phyloP scores from a whole-genome alignment of 129 eudicot species.

The Solidago caesia region DNA sequence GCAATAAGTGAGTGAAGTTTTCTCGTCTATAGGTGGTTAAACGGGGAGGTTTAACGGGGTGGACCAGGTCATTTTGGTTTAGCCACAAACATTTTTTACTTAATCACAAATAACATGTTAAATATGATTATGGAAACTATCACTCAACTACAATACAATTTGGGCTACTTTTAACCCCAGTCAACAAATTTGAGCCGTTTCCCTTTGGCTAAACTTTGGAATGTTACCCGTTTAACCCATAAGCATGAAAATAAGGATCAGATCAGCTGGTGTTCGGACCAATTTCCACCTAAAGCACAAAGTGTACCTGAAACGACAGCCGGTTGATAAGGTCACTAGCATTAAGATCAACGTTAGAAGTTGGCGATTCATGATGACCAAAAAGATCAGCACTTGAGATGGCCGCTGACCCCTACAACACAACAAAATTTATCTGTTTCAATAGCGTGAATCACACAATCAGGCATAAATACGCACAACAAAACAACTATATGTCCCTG shows the following conservation, averaged over 20 bases:
- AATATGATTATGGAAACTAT: not conserved
- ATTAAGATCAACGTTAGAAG: conserved; percentile 43
- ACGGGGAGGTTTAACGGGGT: not conserved
- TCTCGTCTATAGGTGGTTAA: not conserved
- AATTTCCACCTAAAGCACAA: not conserved
- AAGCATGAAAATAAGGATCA: not conserved
- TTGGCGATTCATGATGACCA: conserved; percentile 40
- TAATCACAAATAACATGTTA: not conserved
- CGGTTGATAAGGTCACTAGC: conserved; percentile 81
- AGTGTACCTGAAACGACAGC: conserved; percentile 71
- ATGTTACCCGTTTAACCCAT: not conserved
- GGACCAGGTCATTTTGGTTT: not conserved
- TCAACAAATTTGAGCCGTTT: not conserved
- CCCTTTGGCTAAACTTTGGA: not conserved
- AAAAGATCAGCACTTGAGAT: conserved; percentile 91
- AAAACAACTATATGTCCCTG: not conserved
- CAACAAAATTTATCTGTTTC: not conserved
- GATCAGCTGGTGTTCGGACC: not conserved
- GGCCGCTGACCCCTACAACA: conserved; percentile 56
- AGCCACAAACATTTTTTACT: not conserved
- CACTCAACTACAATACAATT: not conserved
- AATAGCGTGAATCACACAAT: not conserved
- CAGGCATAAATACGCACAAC: not conserved
- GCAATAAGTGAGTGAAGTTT: not conserved
- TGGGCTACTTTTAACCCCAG: not conserved